Base-by-base conservation (phyloP, 805 yeast species). In the Schizosaccharomyces japonicus region DNA sequence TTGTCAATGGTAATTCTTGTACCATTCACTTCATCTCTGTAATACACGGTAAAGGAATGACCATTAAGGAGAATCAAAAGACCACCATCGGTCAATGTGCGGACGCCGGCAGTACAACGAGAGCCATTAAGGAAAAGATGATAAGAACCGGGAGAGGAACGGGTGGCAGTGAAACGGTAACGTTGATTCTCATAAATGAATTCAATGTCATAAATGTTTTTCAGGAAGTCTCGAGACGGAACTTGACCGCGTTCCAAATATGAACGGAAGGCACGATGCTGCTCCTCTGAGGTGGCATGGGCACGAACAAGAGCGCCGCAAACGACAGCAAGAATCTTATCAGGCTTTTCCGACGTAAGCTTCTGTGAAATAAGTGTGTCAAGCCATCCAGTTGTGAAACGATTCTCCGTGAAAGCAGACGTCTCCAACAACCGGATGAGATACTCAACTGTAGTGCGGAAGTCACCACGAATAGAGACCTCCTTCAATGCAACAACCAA, bases 271-370 rank as follows among this genome's bases (percentile, higher is more conserved):
- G 76, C 80, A 47, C 67, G 66, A 56, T 75, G 71, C 53, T 79
- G 74, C 48, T 73, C 77, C 54, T 77, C 79, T 17, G 87, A 71
- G 53, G 75, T 78, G 49, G 81, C 69, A 63, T 79, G 84, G 31
- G 96, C 95, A 63, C 81, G 83, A n/a, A 95, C 78, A 19, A 81
- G 93, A 47, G 98, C 98, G 65, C 99, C 99, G 66, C 95, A 85
- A 49, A 90, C 71, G 47, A 87, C 90, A 30, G 98, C 96, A 50
- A 85, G 61, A 47, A 74, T 71, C 42, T 84, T 74, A 63, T 92
- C 95, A 39, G 98, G 98, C 65, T 95, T 78, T 66, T 90, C 95
- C 36, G 95, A 93, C 34, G 98, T 90, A 63, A 92, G 75, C 58
- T 80, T 84, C 64, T 82, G 81, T 51, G 93, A 70, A 58, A 90